These are phyloP conservation scores for Fusarium austroafricanum DNA, from an alignment of 2,329 filamentous ascomycete species.

Conservation along the genomic window DNA sequence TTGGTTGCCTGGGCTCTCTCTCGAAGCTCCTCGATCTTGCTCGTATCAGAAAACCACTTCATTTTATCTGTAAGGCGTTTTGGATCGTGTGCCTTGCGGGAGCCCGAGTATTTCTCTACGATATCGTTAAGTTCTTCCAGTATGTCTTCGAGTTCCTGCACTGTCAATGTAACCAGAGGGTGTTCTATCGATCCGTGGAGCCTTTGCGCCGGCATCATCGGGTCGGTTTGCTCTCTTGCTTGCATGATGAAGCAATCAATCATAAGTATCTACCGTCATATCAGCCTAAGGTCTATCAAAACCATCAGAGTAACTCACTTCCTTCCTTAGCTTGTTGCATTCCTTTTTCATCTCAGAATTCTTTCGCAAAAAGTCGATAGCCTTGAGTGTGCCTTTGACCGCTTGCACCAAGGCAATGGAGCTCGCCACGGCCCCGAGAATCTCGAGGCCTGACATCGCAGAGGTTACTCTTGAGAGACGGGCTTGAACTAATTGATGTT, in stretches of 20 bases:
- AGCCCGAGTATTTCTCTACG: not conserved
- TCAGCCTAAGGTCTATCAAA: not conserved
- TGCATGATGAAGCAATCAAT: constrained; percentile 16
- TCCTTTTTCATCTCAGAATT: not conserved
- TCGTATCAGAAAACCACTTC: constrained; percentile 17
- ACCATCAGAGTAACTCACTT: not conserved
- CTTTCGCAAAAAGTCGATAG: constrained; percentile 14
- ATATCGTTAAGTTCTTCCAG: not conserved
- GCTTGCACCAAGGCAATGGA: constrained; percentile 25
- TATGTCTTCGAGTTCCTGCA: not conserved
- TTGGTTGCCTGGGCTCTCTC: constrained; percentile 15
- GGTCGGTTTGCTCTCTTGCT: not conserved
- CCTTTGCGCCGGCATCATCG: not conserved
- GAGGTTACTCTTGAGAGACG: not conserved
- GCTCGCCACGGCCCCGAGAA: constrained; percentile 25
- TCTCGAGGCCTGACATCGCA: constrained; percentile 22
- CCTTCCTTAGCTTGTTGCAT: not conserved
- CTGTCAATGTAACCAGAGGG: not conserved
- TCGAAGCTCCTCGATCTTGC: constrained; percentile 12
- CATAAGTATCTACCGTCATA: not conserved
- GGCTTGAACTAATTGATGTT: not conserved
- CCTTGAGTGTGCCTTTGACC: constrained; percentile 13
- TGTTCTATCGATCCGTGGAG: not conserved
- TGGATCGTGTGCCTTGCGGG: not conserved
- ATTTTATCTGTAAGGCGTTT: constrained; percentile 11